A percentile compares a stretch with the other conserved stretches of the same genome.
Conservation (phyloP, 2,329 filamentous ascomycete species). For the Cyphellophora attinorum region DNA sequence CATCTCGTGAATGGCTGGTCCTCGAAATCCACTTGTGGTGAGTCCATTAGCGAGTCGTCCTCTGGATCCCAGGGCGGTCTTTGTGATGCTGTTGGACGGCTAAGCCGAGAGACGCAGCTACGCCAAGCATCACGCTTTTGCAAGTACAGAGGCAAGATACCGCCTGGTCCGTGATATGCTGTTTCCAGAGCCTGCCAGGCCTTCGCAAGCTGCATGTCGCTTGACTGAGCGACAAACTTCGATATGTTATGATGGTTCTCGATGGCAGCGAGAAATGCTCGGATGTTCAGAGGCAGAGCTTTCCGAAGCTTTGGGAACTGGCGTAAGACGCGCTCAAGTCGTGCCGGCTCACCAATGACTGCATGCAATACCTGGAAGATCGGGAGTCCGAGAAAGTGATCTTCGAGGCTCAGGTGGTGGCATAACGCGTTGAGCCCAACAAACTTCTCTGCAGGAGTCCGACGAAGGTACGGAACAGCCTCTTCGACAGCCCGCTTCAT, state of each 20-base stretch:
- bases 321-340: slow-evolving; percentile 6
- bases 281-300: slow-evolving; percentile 10
- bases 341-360: slow-evolving; percentile 7
- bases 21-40: background rate
- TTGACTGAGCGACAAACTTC: slow-evolving; percentile 8
- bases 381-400: slow-evolving; percentile 5
- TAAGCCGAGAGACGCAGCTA: too few species aligned
- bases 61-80: background rate
- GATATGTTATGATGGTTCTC: slow-evolving; percentile 10
- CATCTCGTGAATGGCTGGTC: background rate
- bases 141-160: background rate
- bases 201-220: slow-evolving; percentile 3
- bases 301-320: slow-evolving; percentile 8
- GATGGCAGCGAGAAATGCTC: slow-evolving; percentile 10
- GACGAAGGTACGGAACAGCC: too few species aligned
- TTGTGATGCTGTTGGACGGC: background rate
- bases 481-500: background rate
- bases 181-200: background rate
- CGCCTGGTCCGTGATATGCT: background rate
- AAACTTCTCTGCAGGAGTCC: too few species aligned
- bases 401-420: too few species aligned
- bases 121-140: background rate
- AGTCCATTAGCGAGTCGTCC: background rate
- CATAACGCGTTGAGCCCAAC: too few species aligned
- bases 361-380: slow-evolving; percentile 11